Evolutionary conservation across 306 rosid species (phyloP).

Genomic region (Pueraria montana): DNA sequence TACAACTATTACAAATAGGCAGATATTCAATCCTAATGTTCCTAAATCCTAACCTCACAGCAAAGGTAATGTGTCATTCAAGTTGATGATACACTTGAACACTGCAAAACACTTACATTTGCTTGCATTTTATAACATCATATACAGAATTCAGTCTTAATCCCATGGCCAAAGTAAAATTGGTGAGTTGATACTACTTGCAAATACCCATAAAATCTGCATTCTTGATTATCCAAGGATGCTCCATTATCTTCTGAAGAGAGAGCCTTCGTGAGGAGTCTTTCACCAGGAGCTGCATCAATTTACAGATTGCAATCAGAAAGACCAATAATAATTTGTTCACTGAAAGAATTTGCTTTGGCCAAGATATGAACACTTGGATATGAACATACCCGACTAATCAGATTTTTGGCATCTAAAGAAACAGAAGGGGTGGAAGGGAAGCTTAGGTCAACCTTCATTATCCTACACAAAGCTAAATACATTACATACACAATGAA

Average conservation of each 20-base stretch:
- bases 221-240: conserved; percentile 88
- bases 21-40: conserved; percentile 14
- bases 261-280: conserved; percentile 82
- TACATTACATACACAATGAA: conserved; percentile 15
- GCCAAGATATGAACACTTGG: conserved; percentile 10
- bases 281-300: conserved; percentile 79
- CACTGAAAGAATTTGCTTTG: conserved; percentile 9
- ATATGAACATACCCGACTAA: conserved; percentile 63
- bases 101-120: conserved; percentile 1
- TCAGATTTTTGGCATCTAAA: conserved; percentile 75
- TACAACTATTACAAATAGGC: background rate
- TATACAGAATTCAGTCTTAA: conserved; percentile 20
- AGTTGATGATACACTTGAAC: conserved; percentile 15
- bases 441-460: conserved; percentile 74
- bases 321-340: conserved; percentile 14
- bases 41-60: background rate
- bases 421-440: conserved; percentile 72
- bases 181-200: conserved; percentile 43
- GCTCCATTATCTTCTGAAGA: conserved; percentile 82
- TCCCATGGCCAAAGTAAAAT: conserved; percentile 25
- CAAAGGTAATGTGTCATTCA: background rate
- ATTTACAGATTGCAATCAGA: conserved; percentile 38
- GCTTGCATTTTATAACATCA: conserved; percentile 1
- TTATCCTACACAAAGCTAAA: conserved; percentile 64
- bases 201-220: conserved; percentile 67